phyloP scores from a whole-genome alignment of 2,329 filamentous ascomycete genomes.

The Ophiocordyceps unilateralis region DNA sequence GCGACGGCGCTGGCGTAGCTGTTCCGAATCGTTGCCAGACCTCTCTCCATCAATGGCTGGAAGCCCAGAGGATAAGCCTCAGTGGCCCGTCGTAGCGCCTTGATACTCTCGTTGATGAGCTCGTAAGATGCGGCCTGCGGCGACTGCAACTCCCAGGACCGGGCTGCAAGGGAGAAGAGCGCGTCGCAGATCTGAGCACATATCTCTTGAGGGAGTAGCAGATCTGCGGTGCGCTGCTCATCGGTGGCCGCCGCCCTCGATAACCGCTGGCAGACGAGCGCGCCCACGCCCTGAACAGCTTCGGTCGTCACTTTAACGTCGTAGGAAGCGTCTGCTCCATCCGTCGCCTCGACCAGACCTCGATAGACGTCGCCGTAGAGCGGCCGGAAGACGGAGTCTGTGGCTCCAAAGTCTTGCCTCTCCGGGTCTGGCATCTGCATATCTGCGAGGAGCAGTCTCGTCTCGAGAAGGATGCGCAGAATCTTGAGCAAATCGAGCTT shows the following conservation, averaged over 20 bases:
- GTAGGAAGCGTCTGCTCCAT: slow-evolving; percentile 13
- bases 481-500: slow-evolving; percentile 33
- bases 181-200: slow-evolving; percentile 21
- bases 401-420: slow-evolving; percentile 17
- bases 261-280: slow-evolving; percentile 22
- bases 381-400: slow-evolving; percentile 19
- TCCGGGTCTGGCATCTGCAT: slow-evolving; percentile 16
- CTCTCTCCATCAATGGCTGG: slow-evolving; percentile 13
- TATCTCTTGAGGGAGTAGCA: slow-evolving; percentile 16
- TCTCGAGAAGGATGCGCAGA: slow-evolving; percentile 31
- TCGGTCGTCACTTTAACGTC: slow-evolving; percentile 23
- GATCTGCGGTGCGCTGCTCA: not conserved
- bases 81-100: slow-evolving; percentile 21
- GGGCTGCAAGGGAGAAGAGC: slow-evolving; percentile 14
- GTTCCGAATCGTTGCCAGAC: slow-evolving; percentile 9
- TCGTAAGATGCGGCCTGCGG: slow-evolving; percentile 13
- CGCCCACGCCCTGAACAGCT: slow-evolving; percentile 27
- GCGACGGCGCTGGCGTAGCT: slow-evolving; percentile 6
- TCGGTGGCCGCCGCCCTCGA: not conserved
- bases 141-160: slow-evolving; percentile 6
- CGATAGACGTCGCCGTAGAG: slow-evolving; percentile 27
- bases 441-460: slow-evolving; percentile 22
- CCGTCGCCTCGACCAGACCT: slow-evolving; percentile 14
- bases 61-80: slow-evolving; percentile 19
- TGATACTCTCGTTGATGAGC: slow-evolving; percentile 23